phyloP scores from a whole-genome alignment of 306 rosid genomes.

The Macrotyloma uniflorum region DNA sequence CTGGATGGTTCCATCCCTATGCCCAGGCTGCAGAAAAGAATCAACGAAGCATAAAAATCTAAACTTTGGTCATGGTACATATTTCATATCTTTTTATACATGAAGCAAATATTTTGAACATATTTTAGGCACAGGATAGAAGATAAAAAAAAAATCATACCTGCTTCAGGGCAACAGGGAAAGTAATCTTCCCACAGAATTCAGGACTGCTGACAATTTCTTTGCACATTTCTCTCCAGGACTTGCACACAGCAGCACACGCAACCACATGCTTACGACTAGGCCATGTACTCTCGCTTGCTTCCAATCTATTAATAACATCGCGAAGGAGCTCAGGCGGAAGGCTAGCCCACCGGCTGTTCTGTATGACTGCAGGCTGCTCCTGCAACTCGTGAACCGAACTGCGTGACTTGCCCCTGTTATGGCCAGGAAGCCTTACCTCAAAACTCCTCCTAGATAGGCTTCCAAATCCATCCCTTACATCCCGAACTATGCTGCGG shows the following conservation, averaged over 20 bases:
- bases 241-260: conserved; percentile 88
- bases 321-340: conserved; percentile 93
- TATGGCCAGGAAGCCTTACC: conserved; percentile 78
- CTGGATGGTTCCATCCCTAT: conserved; percentile 81
- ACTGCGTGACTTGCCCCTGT: conserved; percentile 78
- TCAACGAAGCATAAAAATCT: neutral
- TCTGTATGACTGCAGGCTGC: conserved; percentile 65
- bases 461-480: conserved; percentile 95
- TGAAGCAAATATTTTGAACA: neutral
- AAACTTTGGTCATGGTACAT: neutral
- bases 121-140: neutral
- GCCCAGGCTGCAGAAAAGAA: conserved; percentile 73
- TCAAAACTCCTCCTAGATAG: conserved; percentile 91
- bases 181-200: conserved; percentile 85
- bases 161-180: conserved; percentile 91
- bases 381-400: conserved; percentile 78
- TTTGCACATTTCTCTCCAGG: conserved; percentile 98
- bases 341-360: conserved; percentile 90
- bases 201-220: conserved; percentile 89
- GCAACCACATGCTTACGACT: conserved; percentile 82
- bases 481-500: conserved; percentile 93
- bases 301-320: conserved; percentile 87
- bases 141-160: conserved; percentile 42
- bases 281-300: conserved; percentile 93
- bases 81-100: neutral